These are phyloP conservation scores for Leishmania turanica DNA, from an alignment of 208 protist species.

Conservation along the genomic window DNA sequence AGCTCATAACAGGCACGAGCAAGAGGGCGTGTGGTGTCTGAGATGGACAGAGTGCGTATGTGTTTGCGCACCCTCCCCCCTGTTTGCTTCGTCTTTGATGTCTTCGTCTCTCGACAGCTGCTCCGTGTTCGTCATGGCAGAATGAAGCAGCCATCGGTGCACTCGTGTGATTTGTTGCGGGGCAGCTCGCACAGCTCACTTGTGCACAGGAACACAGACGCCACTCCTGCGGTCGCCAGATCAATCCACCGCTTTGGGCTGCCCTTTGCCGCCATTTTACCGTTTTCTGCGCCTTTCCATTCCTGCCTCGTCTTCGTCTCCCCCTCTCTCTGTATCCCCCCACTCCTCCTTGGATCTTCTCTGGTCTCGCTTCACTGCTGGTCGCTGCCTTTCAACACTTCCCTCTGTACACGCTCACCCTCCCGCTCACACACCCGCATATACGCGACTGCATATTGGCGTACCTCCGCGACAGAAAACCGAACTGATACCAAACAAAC, in stretches of 20 bases:
- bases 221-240: background rate
- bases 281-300: background rate
- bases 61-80: background rate
- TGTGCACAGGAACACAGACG: background rate
- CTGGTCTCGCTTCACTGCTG: background rate
- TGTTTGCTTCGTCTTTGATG: background rate
- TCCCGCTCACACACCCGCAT: background rate
- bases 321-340: background rate
- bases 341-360: background rate
- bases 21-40: background rate
- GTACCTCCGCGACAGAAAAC: background rate
- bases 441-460: background rate
- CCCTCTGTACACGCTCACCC: background rate
- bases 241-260: background rate
- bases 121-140: background rate
- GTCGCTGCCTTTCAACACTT: background rate
- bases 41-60: background rate
- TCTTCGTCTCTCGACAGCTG: background rate
- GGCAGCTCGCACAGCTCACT: background rate
- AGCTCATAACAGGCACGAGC: no score
- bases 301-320: background rate
- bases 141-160: background rate
- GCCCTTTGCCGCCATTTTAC: background rate
- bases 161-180: background rate
- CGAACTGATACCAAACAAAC: no score